Conservation (phyloP, 2,329 filamentous ascomycete genomes). For the Stylonectria norvegica region DNA sequence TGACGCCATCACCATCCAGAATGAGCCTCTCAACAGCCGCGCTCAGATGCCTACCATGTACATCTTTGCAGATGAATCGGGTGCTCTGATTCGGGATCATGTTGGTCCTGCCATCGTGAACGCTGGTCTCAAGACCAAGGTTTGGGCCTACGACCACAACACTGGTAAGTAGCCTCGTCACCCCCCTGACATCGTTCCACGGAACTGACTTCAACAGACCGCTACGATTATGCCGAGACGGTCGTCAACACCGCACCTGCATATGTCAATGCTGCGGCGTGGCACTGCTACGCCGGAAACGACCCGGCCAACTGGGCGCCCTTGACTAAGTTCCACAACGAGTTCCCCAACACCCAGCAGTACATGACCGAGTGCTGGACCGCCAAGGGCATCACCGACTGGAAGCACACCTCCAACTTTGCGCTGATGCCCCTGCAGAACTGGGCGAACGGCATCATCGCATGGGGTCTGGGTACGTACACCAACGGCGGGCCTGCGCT, state of each 20-base stretch:
- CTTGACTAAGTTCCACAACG: conserved; percentile 38
- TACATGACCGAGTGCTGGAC: conserved; percentile 51
- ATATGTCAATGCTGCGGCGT: conserved; percentile 35
- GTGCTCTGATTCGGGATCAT: conserved; percentile 35
- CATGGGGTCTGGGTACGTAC: conserved; percentile 45
- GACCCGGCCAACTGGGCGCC: conserved; percentile 33
- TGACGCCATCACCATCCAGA: conserved; percentile 44
- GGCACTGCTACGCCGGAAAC: conserved; percentile 40
- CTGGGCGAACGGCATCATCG: conserved; percentile 43
- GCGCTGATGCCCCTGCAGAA: conserved; percentile 48
- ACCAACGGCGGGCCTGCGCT: conserved; percentile 42
- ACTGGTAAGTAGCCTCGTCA: conserved; percentile 29
- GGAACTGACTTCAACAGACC: no score
- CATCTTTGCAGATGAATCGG: conserved; percentile 37
- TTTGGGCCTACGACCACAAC: conserved; percentile 47
- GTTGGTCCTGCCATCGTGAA: conserved; percentile 37
- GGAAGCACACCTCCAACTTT: conserved; percentile 40
- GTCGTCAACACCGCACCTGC: conserved; percentile 33
- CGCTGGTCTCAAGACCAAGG: conserved; percentile 37
- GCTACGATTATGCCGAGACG: conserved; percentile 39
- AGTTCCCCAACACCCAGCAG: conserved; percentile 38
- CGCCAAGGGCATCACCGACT: conserved; percentile 41
- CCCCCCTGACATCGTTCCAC: no score
- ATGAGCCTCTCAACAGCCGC: conserved; percentile 41
- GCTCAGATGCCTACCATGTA: conserved; percentile 38